Evolutionary conservation across 441 rosid species (phyloP).

Genomic region (Pelargonium myrrhifolium): DNA sequence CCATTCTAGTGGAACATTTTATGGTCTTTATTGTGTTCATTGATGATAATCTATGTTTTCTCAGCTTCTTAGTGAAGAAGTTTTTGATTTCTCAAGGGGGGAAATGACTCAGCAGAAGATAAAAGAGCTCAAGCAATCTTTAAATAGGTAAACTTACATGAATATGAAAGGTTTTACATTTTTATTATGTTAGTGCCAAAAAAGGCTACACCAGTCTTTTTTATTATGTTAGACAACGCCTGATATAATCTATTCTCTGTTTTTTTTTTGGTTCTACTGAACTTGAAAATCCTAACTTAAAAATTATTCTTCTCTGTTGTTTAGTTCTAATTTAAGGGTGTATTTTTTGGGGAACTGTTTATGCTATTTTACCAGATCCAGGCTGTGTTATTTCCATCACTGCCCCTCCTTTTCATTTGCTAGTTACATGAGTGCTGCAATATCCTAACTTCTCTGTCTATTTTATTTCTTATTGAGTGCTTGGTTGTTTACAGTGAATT

Average conservation of each 20-base stretch:
- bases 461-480: conserved; percentile 17
- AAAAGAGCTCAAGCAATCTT: conserved; percentile 94
- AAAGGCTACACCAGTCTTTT: background rate
- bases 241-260: no score
- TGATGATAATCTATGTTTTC: conserved; percentile 19
- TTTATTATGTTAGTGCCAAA: background rate
- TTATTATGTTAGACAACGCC: no score
- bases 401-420: background rate
- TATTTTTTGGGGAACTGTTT: background rate
- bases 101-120: conserved; percentile 98
- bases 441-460: background rate
- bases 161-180: background rate
- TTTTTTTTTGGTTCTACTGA: no score
- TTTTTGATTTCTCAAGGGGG: conserved; percentile 98
- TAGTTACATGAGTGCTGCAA: background rate
- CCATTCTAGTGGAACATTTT: conserved; percentile 1
- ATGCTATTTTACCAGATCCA: background rate
- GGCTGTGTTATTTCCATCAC: background rate
- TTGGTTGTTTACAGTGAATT: conserved; percentile 73
- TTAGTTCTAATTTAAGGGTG: background rate
- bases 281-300: no score
- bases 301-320: background rate
- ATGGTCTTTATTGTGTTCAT: background rate
- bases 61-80: conserved; percentile 99
- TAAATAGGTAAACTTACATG: conserved; percentile 54